phyloP scores from a whole-genome alignment of 1,284 basidiomycete genomes.

The Mycena citricolor region DNA sequence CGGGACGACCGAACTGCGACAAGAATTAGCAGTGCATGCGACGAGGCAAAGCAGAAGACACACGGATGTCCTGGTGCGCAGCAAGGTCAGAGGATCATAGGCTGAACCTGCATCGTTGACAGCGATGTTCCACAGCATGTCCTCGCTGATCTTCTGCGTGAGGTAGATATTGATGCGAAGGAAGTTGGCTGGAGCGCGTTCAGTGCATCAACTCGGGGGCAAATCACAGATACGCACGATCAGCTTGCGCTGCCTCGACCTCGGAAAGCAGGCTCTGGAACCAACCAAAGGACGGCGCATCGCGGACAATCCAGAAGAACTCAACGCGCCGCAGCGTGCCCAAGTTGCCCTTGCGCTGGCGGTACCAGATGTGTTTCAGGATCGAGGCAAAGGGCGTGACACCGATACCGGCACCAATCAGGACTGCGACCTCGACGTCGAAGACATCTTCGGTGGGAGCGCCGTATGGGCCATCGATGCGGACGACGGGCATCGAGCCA shows the following conservation, averaged over 20 bases:
- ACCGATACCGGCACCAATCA: slow-evolving; percentile 89
- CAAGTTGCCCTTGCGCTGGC: slow-evolving; percentile 72
- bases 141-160: slow-evolving; percentile 79
- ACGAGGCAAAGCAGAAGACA: too few relatives aligned
- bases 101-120: slow-evolving; percentile 79
- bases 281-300: slow-evolving; percentile 88
- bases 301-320: slow-evolving; percentile 90
- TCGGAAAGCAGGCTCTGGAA: slow-evolving; percentile 85
- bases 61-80: slow-evolving; percentile 83
- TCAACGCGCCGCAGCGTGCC: slow-evolving; percentile 81
- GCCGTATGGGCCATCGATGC: slow-evolving; percentile 86
- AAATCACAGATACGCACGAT: slow-evolving; percentile 54
- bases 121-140: slow-evolving; percentile 88
- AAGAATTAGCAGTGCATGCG: too few relatives aligned
- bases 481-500: slow-evolving; percentile 61
- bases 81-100: slow-evolving; percentile 82
- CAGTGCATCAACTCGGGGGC: slow-evolving; percentile 8
- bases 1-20: slow-evolving; percentile 84
- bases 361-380: slow-evolving; percentile 92
- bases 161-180: slow-evolving; percentile 87
- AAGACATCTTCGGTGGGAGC: slow-evolving; percentile 91
- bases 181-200: slow-evolving; percentile 66
- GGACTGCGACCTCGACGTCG: slow-evolving; percentile 77
- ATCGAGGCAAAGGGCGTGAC: slow-evolving; percentile 90
- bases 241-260: slow-evolving; percentile 80